phyloP scores from a whole-genome alignment of 2,329 filamentous ascomycete genomes.

The Bipolaris zeicola region DNA sequence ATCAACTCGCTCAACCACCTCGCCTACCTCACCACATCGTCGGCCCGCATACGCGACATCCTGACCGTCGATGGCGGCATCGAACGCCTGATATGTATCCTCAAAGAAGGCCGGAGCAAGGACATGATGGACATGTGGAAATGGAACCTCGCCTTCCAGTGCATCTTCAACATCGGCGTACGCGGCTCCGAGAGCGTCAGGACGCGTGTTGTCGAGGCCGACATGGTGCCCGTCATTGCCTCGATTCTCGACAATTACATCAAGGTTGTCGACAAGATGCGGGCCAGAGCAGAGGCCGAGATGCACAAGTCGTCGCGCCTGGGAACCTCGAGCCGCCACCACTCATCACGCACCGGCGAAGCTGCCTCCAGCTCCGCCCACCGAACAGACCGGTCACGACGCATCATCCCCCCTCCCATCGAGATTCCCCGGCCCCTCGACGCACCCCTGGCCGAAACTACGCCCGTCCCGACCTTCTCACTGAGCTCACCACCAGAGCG shows the following conservation, averaged over 20 bases:
- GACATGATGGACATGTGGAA: conserved; percentile 99
- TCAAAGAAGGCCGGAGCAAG: conserved; percentile 95
- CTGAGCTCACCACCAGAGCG: conserved; percentile 74
- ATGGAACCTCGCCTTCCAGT: conserved; percentile 99
- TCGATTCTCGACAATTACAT: conserved; percentile 99
- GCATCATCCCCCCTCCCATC: conserved; percentile 84
- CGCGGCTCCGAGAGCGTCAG: conserved; percentile 92
- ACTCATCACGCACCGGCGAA: conserved; percentile 50
- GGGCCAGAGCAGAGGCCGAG: conserved; percentile 83
- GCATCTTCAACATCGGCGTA: conserved; percentile 98
- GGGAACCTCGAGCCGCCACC: conserved; percentile 46
- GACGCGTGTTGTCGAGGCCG: conserved; percentile 94
- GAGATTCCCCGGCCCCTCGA: conserved; percentile 67
- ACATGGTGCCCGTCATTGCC: conserved; percentile 98
- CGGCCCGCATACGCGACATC: conserved; percentile 95
- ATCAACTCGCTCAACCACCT: conserved; percentile 99
- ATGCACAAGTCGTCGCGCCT: conserved; percentile 64
- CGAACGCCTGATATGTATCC: conserved; percentile 92
- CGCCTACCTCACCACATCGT: conserved; percentile 96
- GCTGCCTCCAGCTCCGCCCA: conserved; percentile 45
- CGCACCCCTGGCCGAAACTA: conserved; percentile 62
- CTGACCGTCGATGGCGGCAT: conserved; percentile 98
- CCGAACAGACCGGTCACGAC: conserved; percentile 59
- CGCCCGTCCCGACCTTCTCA: conserved; percentile 66
- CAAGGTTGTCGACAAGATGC: conserved; percentile 90